A percentile compares a stretch with the other conserved stretches of the same genome.
phyloP scores from a whole-genome alignment of 2,329 filamentous ascomycete species.

The Dactylellina leptospora region DNA sequence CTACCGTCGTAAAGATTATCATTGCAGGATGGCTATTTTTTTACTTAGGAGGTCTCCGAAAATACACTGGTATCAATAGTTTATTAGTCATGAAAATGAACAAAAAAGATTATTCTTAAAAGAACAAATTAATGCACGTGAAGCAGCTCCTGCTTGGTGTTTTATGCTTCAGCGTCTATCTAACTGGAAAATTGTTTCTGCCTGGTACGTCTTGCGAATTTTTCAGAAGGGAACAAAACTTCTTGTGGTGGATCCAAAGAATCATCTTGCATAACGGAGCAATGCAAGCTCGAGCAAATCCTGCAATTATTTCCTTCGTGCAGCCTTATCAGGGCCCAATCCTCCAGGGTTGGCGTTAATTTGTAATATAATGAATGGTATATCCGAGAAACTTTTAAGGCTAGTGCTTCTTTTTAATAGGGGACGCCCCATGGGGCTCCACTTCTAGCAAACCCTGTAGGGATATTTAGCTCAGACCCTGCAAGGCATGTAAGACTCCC shows the following conservation, averaged over 20 bases:
- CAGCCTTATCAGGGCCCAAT: no score
- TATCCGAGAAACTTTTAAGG: neutral
- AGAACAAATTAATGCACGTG: neutral
- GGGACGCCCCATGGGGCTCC: neutral
- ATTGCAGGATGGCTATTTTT: neutral
- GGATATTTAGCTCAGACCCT: neutral
- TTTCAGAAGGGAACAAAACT: neutral
- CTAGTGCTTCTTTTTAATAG: neutral
- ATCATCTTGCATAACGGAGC: neutral
- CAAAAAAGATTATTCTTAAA: neutral
- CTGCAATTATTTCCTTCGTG: neutral
- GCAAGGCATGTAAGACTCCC: neutral
- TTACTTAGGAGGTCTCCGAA: neutral
- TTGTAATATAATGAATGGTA: neutral
- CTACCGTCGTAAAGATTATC: neutral
- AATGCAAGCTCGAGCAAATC: neutral
- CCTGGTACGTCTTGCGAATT: neutral
- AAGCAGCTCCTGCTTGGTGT: neutral
- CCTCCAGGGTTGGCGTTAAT: neutral
- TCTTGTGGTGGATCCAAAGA: neutral
- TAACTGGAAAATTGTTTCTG: neutral
- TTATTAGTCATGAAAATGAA: neutral
- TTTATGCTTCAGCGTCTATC: neutral
- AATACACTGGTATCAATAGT: neutral
- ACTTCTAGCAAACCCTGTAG: neutral